phyloP scores from a whole-genome alignment of 352 stramenopile genomes.

The Globisporangium polare region DNA sequence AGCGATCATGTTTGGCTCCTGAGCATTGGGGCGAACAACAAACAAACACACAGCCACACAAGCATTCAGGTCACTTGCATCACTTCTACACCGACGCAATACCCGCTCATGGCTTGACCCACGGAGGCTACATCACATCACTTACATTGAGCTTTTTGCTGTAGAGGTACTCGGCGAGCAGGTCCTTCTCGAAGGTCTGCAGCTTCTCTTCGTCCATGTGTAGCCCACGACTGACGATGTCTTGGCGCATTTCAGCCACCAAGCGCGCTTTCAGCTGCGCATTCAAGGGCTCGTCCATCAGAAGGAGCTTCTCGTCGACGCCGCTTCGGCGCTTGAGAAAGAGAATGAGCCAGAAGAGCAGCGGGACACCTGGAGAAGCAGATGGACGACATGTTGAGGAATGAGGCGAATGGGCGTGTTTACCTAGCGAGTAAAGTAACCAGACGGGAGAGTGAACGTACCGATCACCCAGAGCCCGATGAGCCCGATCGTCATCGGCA shows the following conservation, averaged over 20 bases:
- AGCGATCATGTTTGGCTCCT: slow-evolving; percentile 69
- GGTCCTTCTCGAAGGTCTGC: slow-evolving; percentile 39
- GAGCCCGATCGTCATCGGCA: slow-evolving; percentile 40
- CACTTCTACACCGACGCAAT: not conserved
- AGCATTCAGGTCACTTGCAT: not conserved
- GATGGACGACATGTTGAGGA: too few relatives aligned
- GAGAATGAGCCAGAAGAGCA: slow-evolving; percentile 72
- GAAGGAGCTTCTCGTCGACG: slow-evolving; percentile 43
- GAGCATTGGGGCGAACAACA: not conserved
- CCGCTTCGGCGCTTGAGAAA: slow-evolving; percentile 44
- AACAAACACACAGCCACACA: not conserved
- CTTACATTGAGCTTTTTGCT: slow-evolving; percentile 50
- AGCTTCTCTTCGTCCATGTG: slow-evolving; percentile 46
- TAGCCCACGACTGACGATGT: slow-evolving; percentile 37
- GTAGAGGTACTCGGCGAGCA: slow-evolving; percentile 51
- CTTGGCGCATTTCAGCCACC: slow-evolving; percentile 40
- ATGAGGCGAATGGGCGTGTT: too few relatives aligned
- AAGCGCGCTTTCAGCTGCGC: slow-evolving; percentile 38
- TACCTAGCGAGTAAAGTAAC: too few relatives aligned
- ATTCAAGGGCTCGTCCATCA: slow-evolving; percentile 38
- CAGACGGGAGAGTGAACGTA: too few relatives aligned
- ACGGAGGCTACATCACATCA: not conserved
- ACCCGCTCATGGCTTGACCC: not conserved
- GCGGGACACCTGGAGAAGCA: slow-evolving; percentile 38
- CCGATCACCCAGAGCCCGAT: slow-evolving; percentile 60